Evolutionary conservation across 495 filamentous ascomycete genomes (phyloP), one percentile per base, ranked within the genome.

Genomic region (Aspergillus olivimuriae): DNA sequence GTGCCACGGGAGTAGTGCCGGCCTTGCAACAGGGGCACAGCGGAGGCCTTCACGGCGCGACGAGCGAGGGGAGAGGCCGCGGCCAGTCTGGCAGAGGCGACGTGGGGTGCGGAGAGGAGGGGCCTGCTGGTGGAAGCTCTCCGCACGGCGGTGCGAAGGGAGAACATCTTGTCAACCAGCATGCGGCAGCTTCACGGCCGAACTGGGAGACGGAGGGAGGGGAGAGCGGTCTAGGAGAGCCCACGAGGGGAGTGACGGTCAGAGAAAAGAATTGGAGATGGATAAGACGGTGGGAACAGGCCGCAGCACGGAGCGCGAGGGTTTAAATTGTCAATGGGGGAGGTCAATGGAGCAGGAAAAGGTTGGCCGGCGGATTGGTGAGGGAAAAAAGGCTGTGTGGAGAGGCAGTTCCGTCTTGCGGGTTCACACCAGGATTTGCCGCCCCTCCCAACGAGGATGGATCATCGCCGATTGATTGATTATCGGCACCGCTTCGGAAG

Each of bases 61-160:
- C 49, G 54, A 41, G 52, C 46, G 37, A 43, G 37, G 19, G 55
- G 63, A 36, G 52, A 53, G 42, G n/a, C n/a, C n/a, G n/a, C n/a
- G n/a, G n/a, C 49, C 45, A 54, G 53, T 49, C 58, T 60, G 40
- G 60, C 48, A 57, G 55, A 32, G 46, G 56, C 49, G 52, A 64
- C 57, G 49, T 55, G 60, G 45, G 65, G 57, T 66, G 67, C 62
- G 67, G 68, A 71, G 68, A 70, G 53, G 59, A 70, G 63, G 57
- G 68, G 61, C 55, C 64, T 65, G 48, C 40, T 52, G 55, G 60
- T 57, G 51, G 65, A 66, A 64, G 69, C 68, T 68, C 68, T 71
- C 68, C 68, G 69, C 68, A 71, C 66, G 52, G 69, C 66, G 57
- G 68, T 65, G 61, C 68, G 69, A 66, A 72, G 61, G 57, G 66